These are phyloP conservation scores for Amanita pseudoporphyria DNA, from an alignment of 768 basidiomycete genomes.

Conservation along the genomic window DNA sequence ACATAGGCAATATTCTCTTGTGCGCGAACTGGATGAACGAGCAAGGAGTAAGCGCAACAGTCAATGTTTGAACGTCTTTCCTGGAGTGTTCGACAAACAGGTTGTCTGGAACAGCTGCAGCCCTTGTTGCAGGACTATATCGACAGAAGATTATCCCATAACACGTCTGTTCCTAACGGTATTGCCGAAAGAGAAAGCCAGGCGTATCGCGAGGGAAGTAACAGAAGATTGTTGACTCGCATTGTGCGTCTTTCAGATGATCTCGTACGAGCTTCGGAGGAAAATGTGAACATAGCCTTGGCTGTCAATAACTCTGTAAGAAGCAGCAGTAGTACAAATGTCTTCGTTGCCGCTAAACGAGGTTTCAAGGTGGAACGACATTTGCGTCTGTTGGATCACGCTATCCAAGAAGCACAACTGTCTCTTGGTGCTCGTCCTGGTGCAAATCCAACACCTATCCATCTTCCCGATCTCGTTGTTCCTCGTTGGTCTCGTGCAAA, in stretches of 20 bases:
- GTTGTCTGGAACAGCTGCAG: slow-evolving; percentile 8
- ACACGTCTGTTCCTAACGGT: background rate
- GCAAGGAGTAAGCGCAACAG: slow-evolving; percentile 32
- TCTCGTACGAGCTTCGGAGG: slow-evolving; percentile 53
- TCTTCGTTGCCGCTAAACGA: slow-evolving; percentile 1
- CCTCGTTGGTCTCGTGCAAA: slow-evolving; percentile 42
- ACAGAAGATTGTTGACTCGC: slow-evolving; percentile 36
- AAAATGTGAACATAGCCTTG: slow-evolving; percentile 70
- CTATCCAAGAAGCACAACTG: slow-evolving; percentile 34
- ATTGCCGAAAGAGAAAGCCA: background rate
- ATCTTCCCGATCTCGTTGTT: slow-evolving; percentile 53
- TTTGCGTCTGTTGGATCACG: slow-evolving; percentile 68
- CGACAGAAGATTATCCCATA: background rate
- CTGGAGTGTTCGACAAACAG: background rate
- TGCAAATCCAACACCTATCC: slow-evolving; percentile 31
- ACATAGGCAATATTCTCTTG: slow-evolving; percentile 58
- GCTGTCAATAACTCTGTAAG: slow-evolving; percentile 63
- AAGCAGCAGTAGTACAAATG: slow-evolving; percentile 2
- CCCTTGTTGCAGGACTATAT: slow-evolving; percentile 1
- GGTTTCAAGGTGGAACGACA: slow-evolving; percentile 63
- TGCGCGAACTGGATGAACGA: slow-evolving; percentile 67
- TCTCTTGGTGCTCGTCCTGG: slow-evolving; percentile 27
- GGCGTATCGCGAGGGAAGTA: slow-evolving; percentile 20
- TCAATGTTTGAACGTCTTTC: background rate
- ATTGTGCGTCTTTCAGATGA: slow-evolving; percentile 55